These are phyloP conservation scores for Colletotrichum filicis DNA, from an alignment of 2,329 filamentous ascomycete species.

Conservation along the genomic window DNA sequence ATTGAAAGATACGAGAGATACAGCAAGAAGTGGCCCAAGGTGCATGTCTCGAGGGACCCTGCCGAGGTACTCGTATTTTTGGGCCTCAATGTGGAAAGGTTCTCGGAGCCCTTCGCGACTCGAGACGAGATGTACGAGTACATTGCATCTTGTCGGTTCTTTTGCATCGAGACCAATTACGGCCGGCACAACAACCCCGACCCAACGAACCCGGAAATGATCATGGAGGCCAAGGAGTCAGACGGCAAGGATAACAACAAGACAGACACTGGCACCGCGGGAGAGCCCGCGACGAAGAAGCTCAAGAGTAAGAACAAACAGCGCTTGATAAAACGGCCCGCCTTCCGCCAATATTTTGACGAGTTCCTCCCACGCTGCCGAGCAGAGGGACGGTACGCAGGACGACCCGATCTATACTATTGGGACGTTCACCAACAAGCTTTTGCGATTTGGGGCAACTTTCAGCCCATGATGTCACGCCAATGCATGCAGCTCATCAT, in stretches of 20 bases:
- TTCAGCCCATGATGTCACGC: conserved; percentile 37
- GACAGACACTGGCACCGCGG: background rate
- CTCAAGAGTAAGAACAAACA: conserved; percentile 67
- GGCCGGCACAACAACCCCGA: background rate
- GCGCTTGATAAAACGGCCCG: conserved; percentile 63
- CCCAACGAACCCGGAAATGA: background rate
- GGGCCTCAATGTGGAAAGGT: conserved; percentile 60
- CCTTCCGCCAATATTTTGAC: conserved; percentile 70
- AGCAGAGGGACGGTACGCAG: conserved; percentile 48
- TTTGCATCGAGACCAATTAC: conserved; percentile 53
- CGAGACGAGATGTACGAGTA: conserved; percentile 72
- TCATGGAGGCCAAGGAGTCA: background rate
- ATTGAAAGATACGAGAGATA: conserved; percentile 62
- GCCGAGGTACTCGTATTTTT: conserved; percentile 69
- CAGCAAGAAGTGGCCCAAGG: conserved; percentile 65
- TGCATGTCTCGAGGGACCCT: conserved; percentile 71
- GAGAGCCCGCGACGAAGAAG: conserved; percentile 32
- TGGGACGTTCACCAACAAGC: conserved; percentile 52
- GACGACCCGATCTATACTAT: background rate
- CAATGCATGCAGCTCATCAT: background rate
- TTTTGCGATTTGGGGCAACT: conserved; percentile 58
- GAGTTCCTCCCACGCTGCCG: conserved; percentile 69
- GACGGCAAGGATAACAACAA: background rate
- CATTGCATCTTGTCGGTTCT: conserved; percentile 66
- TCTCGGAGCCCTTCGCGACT: conserved; percentile 67